These are phyloP conservation scores for Fusarium nodosum DNA, from an alignment of 2,329 filamentous ascomycete species.

Conservation along the genomic window DNA sequence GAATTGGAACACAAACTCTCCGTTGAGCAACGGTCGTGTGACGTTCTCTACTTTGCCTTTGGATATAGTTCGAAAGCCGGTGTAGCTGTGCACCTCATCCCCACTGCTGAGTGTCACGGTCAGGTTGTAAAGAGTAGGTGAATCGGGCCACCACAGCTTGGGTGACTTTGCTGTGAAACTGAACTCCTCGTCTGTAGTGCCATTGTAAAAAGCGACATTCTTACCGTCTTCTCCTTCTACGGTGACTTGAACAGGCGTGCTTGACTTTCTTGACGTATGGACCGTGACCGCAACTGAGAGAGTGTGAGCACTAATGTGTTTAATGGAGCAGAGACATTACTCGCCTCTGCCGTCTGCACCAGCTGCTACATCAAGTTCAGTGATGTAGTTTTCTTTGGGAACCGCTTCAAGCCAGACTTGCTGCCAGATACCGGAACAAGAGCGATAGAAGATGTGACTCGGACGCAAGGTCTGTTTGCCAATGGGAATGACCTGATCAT, in stretches of 20 bases:
- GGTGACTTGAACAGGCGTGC: background rate
- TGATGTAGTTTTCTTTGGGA: slow-evolving; percentile 66
- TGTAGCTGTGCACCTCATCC: slow-evolving; percentile 74
- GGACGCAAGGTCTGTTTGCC: slow-evolving; percentile 73
- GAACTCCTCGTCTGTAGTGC: slow-evolving; percentile 63
- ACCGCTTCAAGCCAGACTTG: slow-evolving; percentile 78
- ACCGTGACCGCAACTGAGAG: slow-evolving; percentile 18
- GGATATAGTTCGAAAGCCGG: slow-evolving; percentile 75
- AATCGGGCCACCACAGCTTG: slow-evolving; percentile 74
- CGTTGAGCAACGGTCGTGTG: slow-evolving; percentile 74
- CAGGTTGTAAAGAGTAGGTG: slow-evolving; percentile 74
- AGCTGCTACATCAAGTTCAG: slow-evolving; percentile 70
- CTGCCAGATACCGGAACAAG: slow-evolving; percentile 82
- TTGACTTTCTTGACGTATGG: background rate
- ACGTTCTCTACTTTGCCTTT: slow-evolving; percentile 69
- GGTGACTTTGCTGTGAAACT: slow-evolving; percentile 67
- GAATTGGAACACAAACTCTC: slow-evolving; percentile 76
- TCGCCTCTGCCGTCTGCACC: slow-evolving; percentile 52
- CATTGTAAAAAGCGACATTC: slow-evolving; percentile 13
- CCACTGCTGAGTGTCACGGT: slow-evolving; percentile 62
- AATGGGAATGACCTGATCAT: slow-evolving; percentile 71
- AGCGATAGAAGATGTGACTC: slow-evolving; percentile 77
- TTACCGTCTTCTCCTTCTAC: slow-evolving; percentile 4
- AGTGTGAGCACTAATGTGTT: background rate
- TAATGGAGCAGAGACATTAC: rapidly evolving